These are phyloP conservation scores for Boletus subparvulus DNA, from an alignment of 768 basidiomycete genomes.

Conservation along the genomic window DNA sequence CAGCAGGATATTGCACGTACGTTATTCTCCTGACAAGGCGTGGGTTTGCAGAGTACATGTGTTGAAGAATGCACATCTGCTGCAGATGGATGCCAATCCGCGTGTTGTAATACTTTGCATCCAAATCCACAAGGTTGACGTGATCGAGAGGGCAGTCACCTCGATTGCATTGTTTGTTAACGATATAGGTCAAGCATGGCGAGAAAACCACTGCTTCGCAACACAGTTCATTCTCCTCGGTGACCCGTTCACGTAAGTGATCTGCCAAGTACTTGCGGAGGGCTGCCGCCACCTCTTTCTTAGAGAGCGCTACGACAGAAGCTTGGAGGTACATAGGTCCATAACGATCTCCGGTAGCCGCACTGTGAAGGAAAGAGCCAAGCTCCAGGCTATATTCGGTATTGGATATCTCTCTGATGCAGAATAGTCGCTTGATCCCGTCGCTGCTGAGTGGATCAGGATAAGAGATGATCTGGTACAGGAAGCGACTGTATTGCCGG, in stretches of 20 bases:
- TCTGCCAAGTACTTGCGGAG: constrained; percentile 25
- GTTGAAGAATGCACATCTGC: constrained; percentile 48
- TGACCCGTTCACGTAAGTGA: constrained; percentile 30
- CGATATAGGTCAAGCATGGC: constrained; percentile 39
- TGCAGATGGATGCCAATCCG: constrained; percentile 47
- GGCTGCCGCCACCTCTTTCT: constrained; percentile 18
- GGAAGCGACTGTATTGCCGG: background rate
- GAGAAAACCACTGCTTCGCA: constrained; percentile 32
- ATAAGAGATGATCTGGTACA: background rate
- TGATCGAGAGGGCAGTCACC: constrained; percentile 38
- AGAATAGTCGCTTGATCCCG: constrained; percentile 31
- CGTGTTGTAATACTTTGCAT: constrained; percentile 35
- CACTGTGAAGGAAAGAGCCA: constrained; percentile 7
- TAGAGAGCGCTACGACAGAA: constrained; percentile 18
- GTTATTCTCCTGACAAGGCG: background rate
- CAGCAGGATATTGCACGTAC: constrained; percentile 1
- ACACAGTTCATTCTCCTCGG: constrained; percentile 34
- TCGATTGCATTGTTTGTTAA: constrained; percentile 34
- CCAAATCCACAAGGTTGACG: constrained; percentile 21
- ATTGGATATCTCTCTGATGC: constrained; percentile 6
- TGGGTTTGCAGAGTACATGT: constrained; percentile 15
- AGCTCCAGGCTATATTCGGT: constrained; percentile 3
- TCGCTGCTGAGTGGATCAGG: background rate
- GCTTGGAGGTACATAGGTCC: background rate
- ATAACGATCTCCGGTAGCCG: background rate